These are phyloP conservation scores for Stellera chamaejasme DNA, from an alignment of 345 rosid genomes.

Conservation along the genomic window DNA sequence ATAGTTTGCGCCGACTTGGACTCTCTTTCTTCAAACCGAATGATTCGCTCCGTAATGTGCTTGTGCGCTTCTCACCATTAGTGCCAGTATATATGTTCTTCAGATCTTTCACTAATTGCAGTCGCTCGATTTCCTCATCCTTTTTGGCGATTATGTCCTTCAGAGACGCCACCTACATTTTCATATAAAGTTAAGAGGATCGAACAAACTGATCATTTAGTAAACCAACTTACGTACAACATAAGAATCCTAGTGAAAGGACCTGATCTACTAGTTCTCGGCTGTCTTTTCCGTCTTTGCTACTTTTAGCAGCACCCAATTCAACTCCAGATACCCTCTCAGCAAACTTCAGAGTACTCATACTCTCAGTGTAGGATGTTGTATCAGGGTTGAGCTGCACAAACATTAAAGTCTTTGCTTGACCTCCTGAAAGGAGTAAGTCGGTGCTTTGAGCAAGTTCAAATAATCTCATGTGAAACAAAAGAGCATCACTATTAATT, in stretches of 20 bases:
- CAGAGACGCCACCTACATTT: conserved; percentile 61
- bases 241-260: background rate
- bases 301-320: conserved; percentile 86
- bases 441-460: background rate
- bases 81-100: conserved; percentile 25
- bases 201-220: background rate
- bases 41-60: conserved; percentile 15
- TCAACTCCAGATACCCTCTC: conserved; percentile 95
- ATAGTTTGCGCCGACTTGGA: conserved; percentile 11
- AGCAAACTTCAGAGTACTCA: conserved; percentile 92
- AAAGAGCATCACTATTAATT: background rate
- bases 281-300: conserved; percentile 79
- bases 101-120: conserved; percentile 48
- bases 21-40: conserved; percentile 14
- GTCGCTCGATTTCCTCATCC: conserved; percentile 81
- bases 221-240: background rate
- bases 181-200: conserved; percentile 1
- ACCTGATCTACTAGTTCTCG: conserved; percentile 91
- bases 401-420: conserved; percentile 93
- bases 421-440: conserved; percentile 55
- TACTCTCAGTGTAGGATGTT: conserved; percentile 61
- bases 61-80: conserved; percentile 19
- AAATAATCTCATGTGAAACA: background rate
- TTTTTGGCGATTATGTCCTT: conserved; percentile 69
- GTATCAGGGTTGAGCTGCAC: conserved; percentile 94